Evolutionary conservation across 495 filamentous ascomycete species (phyloP).

Genomic region (Daldinia vernicosa): DNA sequence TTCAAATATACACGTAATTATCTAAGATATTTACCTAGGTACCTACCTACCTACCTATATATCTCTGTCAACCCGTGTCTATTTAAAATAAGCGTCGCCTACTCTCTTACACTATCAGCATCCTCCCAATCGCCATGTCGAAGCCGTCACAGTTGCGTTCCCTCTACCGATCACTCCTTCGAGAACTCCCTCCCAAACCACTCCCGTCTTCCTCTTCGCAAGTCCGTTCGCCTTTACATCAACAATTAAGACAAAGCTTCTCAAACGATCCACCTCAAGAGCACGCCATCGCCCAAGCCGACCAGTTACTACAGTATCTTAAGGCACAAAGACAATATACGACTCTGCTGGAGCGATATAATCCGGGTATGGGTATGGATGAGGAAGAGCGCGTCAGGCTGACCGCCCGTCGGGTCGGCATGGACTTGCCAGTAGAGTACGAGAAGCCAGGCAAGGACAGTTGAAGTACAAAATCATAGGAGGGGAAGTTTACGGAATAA

Average conservation of each 20-base stretch:
- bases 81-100: background rate
- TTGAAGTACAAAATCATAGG: background rate
- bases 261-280: slow-evolving; percentile 43
- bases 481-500: background rate
- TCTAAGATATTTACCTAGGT: too few relatives aligned
- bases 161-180: slow-evolving; percentile 88
- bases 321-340: slow-evolving; percentile 84
- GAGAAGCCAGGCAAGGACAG: slow-evolving; percentile 12
- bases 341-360: slow-evolving; percentile 86
- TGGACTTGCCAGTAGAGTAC: slow-evolving; percentile 77
- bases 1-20: too few relatives aligned
- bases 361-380: slow-evolving; percentile 84
- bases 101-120: background rate
- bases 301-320: slow-evolving; percentile 82
- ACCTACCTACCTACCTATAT: too few relatives aligned
- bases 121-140: slow-evolving; percentile 38
- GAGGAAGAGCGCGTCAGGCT: slow-evolving; percentile 85
- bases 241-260: slow-evolving; percentile 66
- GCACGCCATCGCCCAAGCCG: slow-evolving; percentile 63
- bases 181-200: slow-evolving; percentile 81
- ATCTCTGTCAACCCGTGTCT: background rate
- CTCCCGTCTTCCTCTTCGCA: slow-evolving; percentile 57
- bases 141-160: slow-evolving; percentile 67
- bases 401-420: slow-evolving; percentile 86
- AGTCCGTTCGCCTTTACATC: slow-evolving; percentile 66